These are phyloP conservation scores for Rhodotorula diobovata DNA, from an alignment of 768 basidiomycete species.

Conservation along the genomic window DNA sequence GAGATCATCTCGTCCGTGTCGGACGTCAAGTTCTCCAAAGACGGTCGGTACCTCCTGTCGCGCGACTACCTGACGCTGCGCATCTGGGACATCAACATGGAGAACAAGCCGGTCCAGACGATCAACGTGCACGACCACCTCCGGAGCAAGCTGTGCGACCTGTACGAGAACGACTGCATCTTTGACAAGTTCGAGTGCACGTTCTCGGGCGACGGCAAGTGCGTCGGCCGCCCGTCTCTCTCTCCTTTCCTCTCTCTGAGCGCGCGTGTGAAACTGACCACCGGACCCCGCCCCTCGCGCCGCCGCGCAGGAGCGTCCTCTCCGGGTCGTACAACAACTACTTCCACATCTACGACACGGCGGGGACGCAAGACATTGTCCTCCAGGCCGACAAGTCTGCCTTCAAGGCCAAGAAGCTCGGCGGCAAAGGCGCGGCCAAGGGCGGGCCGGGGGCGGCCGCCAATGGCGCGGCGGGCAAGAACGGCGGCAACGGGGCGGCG, in stretches of 20 bases:
- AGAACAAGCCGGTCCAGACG: constrained; percentile 88
- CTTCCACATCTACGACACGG: constrained; percentile 97
- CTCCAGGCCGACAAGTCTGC: constrained; percentile 98
- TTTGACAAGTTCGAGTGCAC: constrained; percentile 99
- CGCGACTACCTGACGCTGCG: constrained; percentile 96
- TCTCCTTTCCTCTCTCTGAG: background rate
- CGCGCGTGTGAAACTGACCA: background rate
- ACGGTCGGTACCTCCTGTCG: constrained; percentile 92
- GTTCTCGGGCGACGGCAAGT: constrained; percentile 93
- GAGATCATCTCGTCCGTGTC: constrained; percentile 99
- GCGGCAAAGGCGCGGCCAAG: constrained; percentile 56
- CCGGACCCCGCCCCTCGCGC: background rate
- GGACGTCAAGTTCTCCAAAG: constrained; percentile 97
- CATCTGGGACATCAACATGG: constrained; percentile 99
- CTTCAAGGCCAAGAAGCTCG: constrained; percentile 99
- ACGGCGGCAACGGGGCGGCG: background rate
- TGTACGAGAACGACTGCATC: constrained; percentile 99
- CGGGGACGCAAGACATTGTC: constrained; percentile 74
- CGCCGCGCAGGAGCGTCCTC: constrained; percentile 70
- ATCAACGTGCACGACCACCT: constrained; percentile 98
- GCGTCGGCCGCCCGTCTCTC: constrained; percentile 40
- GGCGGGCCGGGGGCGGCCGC: constrained; percentile 44
- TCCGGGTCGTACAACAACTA: constrained; percentile 99
- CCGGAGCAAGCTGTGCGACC: constrained; percentile 91
- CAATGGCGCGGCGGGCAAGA: constrained; percentile 45